Evolutionary conservation across 495 filamentous ascomycete species (phyloP), one percentile per base, ranked within the genome.

Genomic region (Aspergillus conjunctus): DNA sequence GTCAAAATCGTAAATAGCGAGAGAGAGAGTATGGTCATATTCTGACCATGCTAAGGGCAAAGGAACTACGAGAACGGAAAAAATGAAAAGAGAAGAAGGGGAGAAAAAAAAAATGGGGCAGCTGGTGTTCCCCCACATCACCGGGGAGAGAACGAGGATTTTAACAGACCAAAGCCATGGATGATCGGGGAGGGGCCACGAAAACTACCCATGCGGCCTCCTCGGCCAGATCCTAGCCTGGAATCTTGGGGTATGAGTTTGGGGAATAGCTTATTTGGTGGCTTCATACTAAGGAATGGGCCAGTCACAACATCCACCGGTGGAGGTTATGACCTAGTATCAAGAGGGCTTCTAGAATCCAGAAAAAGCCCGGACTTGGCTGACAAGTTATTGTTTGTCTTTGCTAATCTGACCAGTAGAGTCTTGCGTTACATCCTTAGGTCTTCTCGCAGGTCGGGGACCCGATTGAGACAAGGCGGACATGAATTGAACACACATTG

Each of bases 381-480:
- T 43, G 14, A 43, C n/a, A n/a, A n/a, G n/a, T 43, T 43, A 10
- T 12, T 43, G 17, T 15, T 14, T 15, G 17, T 43, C 12, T 12
- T 0, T 14, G 39, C 0, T 5, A 43, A 12, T 5, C 39, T 11
- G 21, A 48, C 37, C 37, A 41, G 6, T 41, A n/a, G 8, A 41
- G 9, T 41, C 11, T 41, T 41, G 15, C 11, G 37, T 41, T n/a
- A 41, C 15, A 41, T 41, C 37, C 37, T 41, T 41, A 48, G 44
- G 44, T 22, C 17, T 20, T 18, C 44, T 48, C 44, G n/a, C 44
- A 48, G 17, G 44, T 48, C 44, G 44, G 44, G 18, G n/a, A 48
- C 44, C 44, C 11, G 44, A 48, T 48, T 48, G 4, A 21, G 44
- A 21, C 11, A 20, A 48, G 44, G 8, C 21, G 37, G 8, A 14